Conservation (phyloP, 768 basidiomycete species). For the Boletus speciosus region DNA sequence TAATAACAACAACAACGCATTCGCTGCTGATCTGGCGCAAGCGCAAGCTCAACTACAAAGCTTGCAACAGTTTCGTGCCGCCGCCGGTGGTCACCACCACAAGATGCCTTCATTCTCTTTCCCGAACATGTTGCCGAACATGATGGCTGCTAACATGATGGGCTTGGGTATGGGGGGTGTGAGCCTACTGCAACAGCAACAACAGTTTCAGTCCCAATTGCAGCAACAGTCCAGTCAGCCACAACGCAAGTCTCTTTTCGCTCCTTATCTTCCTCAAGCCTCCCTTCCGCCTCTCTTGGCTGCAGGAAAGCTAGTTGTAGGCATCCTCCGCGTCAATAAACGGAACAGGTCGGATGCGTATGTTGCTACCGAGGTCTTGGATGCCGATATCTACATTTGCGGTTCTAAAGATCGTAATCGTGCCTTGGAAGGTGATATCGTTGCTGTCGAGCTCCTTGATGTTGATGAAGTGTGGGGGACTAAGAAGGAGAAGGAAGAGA, state of each 20-base stretch:
- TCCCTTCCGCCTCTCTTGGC: constrained; percentile 94
- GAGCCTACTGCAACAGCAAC: constrained; percentile 65
- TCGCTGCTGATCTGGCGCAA: constrained; percentile 85
- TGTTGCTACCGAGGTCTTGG: constrained; percentile 95
- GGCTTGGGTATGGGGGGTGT: constrained; percentile 78
- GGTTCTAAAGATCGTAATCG: constrained; percentile 99
- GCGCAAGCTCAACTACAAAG: constrained; percentile 97
- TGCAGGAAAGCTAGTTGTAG: constrained; percentile 96
- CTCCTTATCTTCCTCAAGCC: constrained; percentile 97
- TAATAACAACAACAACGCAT: constrained; percentile 56
- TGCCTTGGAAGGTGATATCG: constrained; percentile 96
- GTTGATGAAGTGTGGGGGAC: constrained; percentile 98
- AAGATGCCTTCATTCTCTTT: constrained; percentile 98
- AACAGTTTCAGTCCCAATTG: constrained; percentile 89
- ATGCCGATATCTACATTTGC: constrained; percentile 98
- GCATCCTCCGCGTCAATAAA: constrained; percentile 96
- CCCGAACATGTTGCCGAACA: constrained; percentile 96
- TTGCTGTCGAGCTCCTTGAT: constrained; percentile 95
- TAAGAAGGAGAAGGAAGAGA: constrained; percentile 99
- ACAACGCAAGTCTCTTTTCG: constrained; percentile 96
- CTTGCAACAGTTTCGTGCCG: constrained; percentile 94
- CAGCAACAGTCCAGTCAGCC: constrained; percentile 91
- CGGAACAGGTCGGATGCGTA: constrained; percentile 98
- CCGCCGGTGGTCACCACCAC: constrained; percentile 89
- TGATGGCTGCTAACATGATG: constrained; percentile 98